Evolutionary conservation across 2,329 filamentous ascomycete species (phyloP).

Genomic region (Seiridium cupressi): DNA sequence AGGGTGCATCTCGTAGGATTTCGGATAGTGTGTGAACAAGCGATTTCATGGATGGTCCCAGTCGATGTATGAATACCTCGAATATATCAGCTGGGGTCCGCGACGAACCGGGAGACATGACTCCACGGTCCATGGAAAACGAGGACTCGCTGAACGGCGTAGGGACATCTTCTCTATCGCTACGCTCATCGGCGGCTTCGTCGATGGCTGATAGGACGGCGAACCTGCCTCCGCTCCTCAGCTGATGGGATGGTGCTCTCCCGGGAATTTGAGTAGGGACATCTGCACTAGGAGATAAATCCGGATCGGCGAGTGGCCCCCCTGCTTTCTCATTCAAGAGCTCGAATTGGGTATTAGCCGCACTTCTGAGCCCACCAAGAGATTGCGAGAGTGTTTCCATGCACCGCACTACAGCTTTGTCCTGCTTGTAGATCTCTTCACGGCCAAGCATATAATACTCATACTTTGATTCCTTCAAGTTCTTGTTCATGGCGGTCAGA

Average conservation of each 20-base stretch:
- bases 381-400: conserved; percentile 84
- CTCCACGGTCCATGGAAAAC: conserved; percentile 2
- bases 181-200: conserved; percentile 57
- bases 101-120: conserved; percentile 31
- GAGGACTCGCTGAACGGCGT: conserved; percentile 10
- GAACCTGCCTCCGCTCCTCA: conserved; percentile 38
- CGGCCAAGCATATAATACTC: conserved; percentile 83
- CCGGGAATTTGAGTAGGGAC: conserved; percentile 20
- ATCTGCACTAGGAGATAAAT: conserved; percentile 28
- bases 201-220: conserved; percentile 58
- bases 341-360: conserved; percentile 84
- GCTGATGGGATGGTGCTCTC: conserved; percentile 17
- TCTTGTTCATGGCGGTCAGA: conserved; percentile 70
- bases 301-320: conserved; percentile 25
- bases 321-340: conserved; percentile 65
- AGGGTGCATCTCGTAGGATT: conserved; percentile 84
- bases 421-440: conserved; percentile 75
- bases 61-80: conserved; percentile 79
- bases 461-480: conserved; percentile 80
- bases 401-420: conserved; percentile 77
- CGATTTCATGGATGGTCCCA: conserved; percentile 95
- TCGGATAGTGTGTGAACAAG: conserved; percentile 88
- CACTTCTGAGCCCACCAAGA: conserved; percentile 85
- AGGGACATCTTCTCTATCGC: conserved; percentile 42
- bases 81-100: conserved; percentile 81